Evolutionary conservation across 2,329 filamentous ascomycete genomes (phyloP).

Genomic region (Scytalidium sp.): DNA sequence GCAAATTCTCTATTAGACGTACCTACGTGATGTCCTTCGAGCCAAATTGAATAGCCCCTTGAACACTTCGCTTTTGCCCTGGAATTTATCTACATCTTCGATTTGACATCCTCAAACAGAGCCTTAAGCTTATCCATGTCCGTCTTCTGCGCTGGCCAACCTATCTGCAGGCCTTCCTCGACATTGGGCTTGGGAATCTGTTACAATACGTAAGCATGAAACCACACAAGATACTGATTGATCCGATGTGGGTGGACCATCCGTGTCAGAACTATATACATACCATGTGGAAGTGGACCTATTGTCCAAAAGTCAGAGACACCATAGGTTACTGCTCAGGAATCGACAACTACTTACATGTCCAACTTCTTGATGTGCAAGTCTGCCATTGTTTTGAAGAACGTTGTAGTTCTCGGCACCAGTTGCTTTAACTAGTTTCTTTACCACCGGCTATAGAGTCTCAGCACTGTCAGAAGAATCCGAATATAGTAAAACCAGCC

Average conservation of each 20-base stretch:
- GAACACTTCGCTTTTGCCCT: background rate
- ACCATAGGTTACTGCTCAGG: background rate
- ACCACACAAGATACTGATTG: too few relatives aligned
- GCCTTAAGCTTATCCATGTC: constrained; percentile 84
- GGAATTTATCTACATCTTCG: constrained; percentile 66
- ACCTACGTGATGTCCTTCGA: constrained; percentile 7
- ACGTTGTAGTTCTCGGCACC: constrained; percentile 86
- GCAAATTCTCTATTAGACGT: too few relatives aligned
- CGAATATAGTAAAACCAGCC: too few relatives aligned
- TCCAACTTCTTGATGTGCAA: constrained; percentile 89
- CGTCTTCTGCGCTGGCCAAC: constrained; percentile 72
- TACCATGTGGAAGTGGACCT: constrained; percentile 95
- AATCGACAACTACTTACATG: constrained; percentile 60
- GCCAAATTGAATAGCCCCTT: constrained; percentile 1
- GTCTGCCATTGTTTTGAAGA: constrained; percentile 89
- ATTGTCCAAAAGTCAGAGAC: background rate
- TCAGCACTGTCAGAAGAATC: too few relatives aligned
- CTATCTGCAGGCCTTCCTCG: constrained; percentile 72
- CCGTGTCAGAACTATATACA: constrained; percentile 17
- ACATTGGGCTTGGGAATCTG: constrained; percentile 93
- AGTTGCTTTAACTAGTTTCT: constrained; percentile 77
- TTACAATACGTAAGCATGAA: constrained; percentile 8
- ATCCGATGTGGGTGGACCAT: too few relatives aligned
- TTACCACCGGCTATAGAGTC: constrained; percentile 65
- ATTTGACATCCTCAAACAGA: constrained; percentile 78